A percentile compares a stretch with the other conserved stretches of the same genome.
Evolutionary conservation across 2,329 filamentous ascomycete genomes (phyloP).

Genomic region (Fusarium subtropicale): DNA sequence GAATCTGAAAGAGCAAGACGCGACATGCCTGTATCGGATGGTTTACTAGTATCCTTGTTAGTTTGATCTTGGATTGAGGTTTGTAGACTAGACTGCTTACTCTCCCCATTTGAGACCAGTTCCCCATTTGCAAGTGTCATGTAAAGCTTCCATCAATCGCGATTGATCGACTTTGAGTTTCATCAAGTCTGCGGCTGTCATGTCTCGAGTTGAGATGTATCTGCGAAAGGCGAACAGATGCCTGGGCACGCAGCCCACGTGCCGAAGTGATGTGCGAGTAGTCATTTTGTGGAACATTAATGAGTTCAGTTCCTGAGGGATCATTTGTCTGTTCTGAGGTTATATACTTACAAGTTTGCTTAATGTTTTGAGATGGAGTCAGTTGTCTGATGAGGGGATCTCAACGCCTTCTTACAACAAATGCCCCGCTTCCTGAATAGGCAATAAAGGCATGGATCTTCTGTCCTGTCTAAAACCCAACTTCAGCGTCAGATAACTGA

Average conservation of each 20-base stretch:
- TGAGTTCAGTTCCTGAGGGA: rapidly evolving
- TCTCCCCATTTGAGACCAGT: constrained; percentile 41
- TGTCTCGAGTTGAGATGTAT: constrained; percentile 39
- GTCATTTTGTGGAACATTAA: not conserved
- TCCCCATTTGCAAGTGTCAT: constrained; percentile 41
- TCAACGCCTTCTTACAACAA: constrained; percentile 31
- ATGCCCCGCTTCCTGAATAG: constrained; percentile 21
- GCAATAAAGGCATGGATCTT: not conserved
- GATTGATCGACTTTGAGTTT: constrained; percentile 39
- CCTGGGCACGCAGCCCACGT: not conserved
- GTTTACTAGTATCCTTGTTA: constrained; percentile 32
- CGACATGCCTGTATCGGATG: constrained; percentile 77
- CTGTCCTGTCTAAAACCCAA: too few relatives aligned
- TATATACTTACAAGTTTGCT: not conserved
- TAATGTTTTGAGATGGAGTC: constrained; percentile 16
- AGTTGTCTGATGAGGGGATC: not conserved
- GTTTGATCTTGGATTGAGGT: rapidly evolving
- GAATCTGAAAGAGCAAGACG: constrained; percentile 77
- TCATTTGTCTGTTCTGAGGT: not conserved
- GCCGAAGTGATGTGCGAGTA: constrained; percentile 1
- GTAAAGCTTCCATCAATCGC: constrained; percentile 42
- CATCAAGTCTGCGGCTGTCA: constrained; percentile 32
- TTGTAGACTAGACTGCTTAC: constrained; percentile 2
- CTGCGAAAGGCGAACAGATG: not conserved
- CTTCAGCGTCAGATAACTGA: too few relatives aligned